These are phyloP conservation scores for Mucor plumbeus DNA, from an alignment of 371 early-diverging fungal species.

Conservation along the genomic window DNA sequence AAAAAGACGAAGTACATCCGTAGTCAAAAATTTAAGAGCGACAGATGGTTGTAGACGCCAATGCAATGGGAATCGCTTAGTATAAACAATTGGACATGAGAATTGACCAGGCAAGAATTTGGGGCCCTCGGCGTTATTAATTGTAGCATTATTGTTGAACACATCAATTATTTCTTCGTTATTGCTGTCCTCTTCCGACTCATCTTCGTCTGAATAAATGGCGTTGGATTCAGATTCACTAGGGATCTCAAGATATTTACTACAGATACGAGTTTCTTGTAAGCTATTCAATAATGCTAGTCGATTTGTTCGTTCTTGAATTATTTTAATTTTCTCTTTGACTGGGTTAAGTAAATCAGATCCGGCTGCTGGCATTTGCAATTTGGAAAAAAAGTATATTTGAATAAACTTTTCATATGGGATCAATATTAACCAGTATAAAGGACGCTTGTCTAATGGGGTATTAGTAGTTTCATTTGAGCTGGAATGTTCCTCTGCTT, in stretches of 20 bases:
- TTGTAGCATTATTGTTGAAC: conserved; percentile 7
- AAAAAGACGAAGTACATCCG: conserved; percentile 63
- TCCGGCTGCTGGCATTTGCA: conserved; percentile 48
- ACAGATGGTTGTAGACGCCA: conserved; percentile 74
- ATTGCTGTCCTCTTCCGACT: conserved; percentile 40
- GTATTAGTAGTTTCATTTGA: background rate
- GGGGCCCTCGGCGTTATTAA: background rate
- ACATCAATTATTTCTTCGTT: conserved; percentile 30
- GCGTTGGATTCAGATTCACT: conserved; percentile 27
- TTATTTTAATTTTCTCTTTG: conserved; percentile 53
- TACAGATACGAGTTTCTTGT: conserved; percentile 72
- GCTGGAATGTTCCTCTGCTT: background rate
- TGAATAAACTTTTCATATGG: conserved; percentile 61
- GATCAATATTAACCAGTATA: conserved; percentile 72
- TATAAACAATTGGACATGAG: conserved; percentile 71
- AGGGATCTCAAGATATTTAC: conserved; percentile 69
- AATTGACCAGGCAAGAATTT: conserved; percentile 69
- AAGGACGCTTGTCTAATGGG: conserved; percentile 31
- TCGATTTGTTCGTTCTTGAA: conserved; percentile 73
- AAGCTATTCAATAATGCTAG: conserved; percentile 67
- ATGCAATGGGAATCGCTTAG: conserved; percentile 72
- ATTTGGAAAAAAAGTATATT: conserved; percentile 73
- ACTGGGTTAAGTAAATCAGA: conserved; percentile 57
- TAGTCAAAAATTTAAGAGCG: conserved; percentile 66
- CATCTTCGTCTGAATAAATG: conserved; percentile 34